Percentiles rank a stretch among this genome's conserved stretches.
phyloP scores from a whole-genome alignment of 2,329 filamentous ascomycete species.

The Rhexocercosporidium sp. region DNA sequence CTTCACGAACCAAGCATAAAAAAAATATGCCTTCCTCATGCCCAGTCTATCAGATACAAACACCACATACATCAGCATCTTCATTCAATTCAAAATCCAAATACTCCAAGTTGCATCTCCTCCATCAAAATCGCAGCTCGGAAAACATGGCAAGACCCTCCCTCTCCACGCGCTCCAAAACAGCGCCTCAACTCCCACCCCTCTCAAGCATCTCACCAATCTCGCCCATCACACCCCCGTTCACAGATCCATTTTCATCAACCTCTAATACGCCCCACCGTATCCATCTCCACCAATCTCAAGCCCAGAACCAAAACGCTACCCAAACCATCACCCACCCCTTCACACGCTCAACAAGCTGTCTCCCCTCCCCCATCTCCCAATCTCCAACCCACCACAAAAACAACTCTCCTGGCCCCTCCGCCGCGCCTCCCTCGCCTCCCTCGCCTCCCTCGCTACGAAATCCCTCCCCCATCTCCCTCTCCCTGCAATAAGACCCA shows the following conservation, averaged over 20 bases:
- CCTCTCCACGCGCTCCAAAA: not conserved
- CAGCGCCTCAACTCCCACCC: constrained; percentile 4
- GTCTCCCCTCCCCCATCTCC: not conserved
- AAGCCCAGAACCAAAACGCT: not conserved
- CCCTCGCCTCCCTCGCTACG: not conserved
- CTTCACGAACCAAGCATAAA: not conserved
- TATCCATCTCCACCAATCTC: not conserved
- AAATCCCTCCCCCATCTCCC: not conserved
- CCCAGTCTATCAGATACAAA: not conserved
- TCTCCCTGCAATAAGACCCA: not conserved
- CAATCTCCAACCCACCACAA: not conserved
- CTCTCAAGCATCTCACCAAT: not conserved
- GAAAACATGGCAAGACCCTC: not conserved
- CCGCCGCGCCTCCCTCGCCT: not conserved
- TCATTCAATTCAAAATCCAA: not conserved
- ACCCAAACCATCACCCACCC: constrained; percentile 1
- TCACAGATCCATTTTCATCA: constrained; percentile 6
- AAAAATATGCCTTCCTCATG: not conserved
- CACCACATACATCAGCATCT: not conserved
- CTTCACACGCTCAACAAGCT: not conserved
- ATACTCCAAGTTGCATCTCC: not conserved
- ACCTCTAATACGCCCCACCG: not conserved
- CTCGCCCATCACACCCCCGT: not conserved
- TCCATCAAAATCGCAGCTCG: no score
- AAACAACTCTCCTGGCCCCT: not conserved